A percentile compares a stretch with the other conserved stretches of the same genome.
Conservation (phyloP, 352 stramenopile genomes). For the Phytophthora cactorum region DNA sequence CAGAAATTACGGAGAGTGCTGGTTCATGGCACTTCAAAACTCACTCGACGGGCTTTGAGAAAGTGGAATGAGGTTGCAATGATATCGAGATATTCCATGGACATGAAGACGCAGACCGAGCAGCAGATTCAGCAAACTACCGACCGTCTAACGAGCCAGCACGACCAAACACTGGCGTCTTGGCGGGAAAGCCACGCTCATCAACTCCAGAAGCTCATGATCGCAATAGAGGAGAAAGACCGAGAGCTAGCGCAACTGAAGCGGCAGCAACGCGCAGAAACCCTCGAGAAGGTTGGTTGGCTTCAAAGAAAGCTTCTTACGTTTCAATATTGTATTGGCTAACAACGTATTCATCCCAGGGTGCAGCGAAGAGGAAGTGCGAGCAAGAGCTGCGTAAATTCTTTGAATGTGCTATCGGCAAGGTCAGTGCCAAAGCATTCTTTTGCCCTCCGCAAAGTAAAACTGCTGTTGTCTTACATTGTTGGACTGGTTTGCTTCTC, state of each 20-base stretch:
- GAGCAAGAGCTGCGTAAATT: slow-evolving; percentile 41
- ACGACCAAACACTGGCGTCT: slow-evolving; percentile 19
- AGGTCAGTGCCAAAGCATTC: slow-evolving; percentile 9
- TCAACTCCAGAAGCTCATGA: slow-evolving; percentile 33
- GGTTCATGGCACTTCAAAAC: slow-evolving; percentile 6
- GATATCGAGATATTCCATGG: slow-evolving; percentile 8
- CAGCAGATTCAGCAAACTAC: slow-evolving; percentile 15
- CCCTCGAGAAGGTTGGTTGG: slow-evolving; percentile 32
- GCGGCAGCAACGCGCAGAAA: slow-evolving; percentile 9
- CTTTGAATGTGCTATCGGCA: slow-evolving; percentile 41
- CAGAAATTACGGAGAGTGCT: slow-evolving; percentile 24
- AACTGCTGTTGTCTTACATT: not conserved
- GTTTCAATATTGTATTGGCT: not conserved
- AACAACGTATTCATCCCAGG: slow-evolving; percentile 18
- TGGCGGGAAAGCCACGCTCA: slow-evolving; percentile 17
- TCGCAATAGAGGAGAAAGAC: slow-evolving; percentile 32
- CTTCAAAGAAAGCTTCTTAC: not conserved
- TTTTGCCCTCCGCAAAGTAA: not conserved
- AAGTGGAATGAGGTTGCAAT: slow-evolving; percentile 26
- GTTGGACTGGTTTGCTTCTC: not conserved
- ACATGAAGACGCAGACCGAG: slow-evolving; percentile 17
- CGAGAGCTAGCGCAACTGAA: slow-evolving; percentile 27
- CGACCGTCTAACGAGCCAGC: slow-evolving; percentile 11
- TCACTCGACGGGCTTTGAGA: slow-evolving; percentile 7
- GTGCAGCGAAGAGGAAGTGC: slow-evolving; percentile 19